phyloP scores from a whole-genome alignment of 2,329 filamentous ascomycete species.

The Cladophialophora carrionii region DNA sequence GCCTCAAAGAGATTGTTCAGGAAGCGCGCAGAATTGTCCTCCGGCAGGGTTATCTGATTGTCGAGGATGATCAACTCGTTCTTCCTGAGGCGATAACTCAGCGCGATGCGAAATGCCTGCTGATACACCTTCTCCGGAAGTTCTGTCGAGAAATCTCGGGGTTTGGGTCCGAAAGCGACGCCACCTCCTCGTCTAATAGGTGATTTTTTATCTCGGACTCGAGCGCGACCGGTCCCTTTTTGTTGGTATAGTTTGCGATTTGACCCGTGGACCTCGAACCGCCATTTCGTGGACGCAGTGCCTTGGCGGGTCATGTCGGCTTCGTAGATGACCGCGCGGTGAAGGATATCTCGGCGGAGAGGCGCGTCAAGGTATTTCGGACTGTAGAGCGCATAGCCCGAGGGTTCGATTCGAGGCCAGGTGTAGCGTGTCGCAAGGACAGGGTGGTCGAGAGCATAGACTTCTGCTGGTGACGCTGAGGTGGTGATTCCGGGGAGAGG shows the following conservation, averaged over 20 bases:
- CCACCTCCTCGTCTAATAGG: constrained; percentile 84
- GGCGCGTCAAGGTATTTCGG: constrained; percentile 83
- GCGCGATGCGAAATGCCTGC: constrained; percentile 88
- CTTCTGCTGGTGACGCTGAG: constrained; percentile 26
- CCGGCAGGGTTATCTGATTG: constrained; percentile 70
- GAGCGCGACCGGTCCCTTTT: constrained; percentile 81
- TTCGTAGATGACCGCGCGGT: constrained; percentile 90
- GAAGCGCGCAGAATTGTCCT: constrained; percentile 58
- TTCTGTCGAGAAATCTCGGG: constrained; percentile 83
- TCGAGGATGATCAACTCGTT: constrained; percentile 87
- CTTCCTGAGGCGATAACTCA: constrained; percentile 85
- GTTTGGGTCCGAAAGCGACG: constrained; percentile 86
- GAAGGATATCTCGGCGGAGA: constrained; percentile 85
- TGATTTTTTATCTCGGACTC: constrained; percentile 77
- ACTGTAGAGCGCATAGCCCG: constrained; percentile 75
- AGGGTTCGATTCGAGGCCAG: constrained; percentile 87
- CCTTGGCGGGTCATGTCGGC: constrained; percentile 86
- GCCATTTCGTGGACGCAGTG: constrained; percentile 79
- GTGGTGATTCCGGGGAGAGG: constrained; percentile 37
- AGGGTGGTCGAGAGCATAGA: constrained; percentile 47
- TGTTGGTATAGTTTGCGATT: constrained; percentile 80
- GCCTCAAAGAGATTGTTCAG: constrained; percentile 69
- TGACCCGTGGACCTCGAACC: constrained; percentile 81
- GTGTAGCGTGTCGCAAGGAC: constrained; percentile 84
- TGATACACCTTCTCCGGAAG: constrained; percentile 92